phyloP scores from a whole-genome alignment of 2,329 filamentous ascomycete genomes.

The Salinomyces thailandicus region DNA sequence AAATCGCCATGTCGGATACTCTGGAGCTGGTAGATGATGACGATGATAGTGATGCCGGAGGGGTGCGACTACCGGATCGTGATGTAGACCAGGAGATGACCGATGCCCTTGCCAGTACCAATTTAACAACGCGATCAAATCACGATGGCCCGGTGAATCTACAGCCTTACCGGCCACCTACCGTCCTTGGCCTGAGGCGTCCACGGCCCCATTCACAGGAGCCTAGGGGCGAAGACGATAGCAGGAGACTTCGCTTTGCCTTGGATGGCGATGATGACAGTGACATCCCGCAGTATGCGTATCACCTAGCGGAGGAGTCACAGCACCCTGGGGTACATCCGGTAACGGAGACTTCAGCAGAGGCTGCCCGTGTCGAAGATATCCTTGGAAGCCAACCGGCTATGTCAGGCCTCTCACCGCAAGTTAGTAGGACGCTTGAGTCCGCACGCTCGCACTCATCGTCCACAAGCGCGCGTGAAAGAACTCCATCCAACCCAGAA shows the following conservation, averaged over 20 bases:
- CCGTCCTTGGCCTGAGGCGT: conserved; percentile 6
- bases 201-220: conserved; percentile 13
- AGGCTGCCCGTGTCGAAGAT: not conserved
- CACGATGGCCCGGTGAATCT: not conserved
- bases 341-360: not conserved
- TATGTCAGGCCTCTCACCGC: not conserved
- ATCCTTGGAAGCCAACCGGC: not conserved
- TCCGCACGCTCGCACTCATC: not conserved
- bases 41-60: conserved; percentile 1
- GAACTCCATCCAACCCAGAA: not conserved
- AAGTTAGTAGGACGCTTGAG: not conserved
- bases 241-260: conserved; percentile 15
- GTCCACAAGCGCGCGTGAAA: not conserved
- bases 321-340: no score
- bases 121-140: not conserved
- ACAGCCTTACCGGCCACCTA: not conserved
- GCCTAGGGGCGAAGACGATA: conserved; percentile 15
- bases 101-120: not conserved
- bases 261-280: conserved; percentile 10
- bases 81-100: conserved; percentile 1
- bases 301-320: no score
- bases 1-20: conserved; percentile 1
- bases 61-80: not conserved
- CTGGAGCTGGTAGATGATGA: conserved; percentile 1
- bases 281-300: conserved; percentile 8